These are phyloP conservation scores for Thermoascus crustaceus DNA, from an alignment of 2,329 filamentous ascomycete species.

Conservation along the genomic window DNA sequence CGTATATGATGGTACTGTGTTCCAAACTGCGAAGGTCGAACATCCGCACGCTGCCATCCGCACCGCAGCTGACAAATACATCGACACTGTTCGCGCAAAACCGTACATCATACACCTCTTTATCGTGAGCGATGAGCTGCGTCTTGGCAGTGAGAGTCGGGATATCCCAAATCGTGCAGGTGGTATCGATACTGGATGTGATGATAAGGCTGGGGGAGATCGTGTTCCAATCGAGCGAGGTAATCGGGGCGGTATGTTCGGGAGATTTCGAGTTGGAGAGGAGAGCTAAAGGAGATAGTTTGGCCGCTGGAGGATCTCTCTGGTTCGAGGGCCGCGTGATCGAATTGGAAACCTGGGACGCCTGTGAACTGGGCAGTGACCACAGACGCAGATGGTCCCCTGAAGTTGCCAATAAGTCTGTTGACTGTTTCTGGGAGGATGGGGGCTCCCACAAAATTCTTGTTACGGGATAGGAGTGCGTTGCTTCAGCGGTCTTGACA, in stretches of 20 bases:
- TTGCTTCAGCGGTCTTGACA: conserved; percentile 87
- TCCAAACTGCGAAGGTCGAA: conserved; percentile 94
- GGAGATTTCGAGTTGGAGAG: conserved; percentile 97
- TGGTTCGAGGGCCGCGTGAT: conserved; percentile 59
- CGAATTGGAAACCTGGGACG: conserved; percentile 54
- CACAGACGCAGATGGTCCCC: conserved; percentile 89
- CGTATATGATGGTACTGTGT: conserved; percentile 98
- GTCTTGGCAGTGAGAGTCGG: conserved; percentile 96
- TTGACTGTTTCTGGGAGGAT: conserved; percentile 88
- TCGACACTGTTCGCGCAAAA: conserved; percentile 99
- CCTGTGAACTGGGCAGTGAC: conserved; percentile 69
- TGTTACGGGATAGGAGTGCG: conserved; percentile 95
- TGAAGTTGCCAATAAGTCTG: conserved; percentile 87
- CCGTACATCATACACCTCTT: conserved; percentile 95
- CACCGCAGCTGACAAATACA: conserved; percentile 94
- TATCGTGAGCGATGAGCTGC: conserved; percentile 95
- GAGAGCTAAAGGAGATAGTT: conserved; percentile 84
- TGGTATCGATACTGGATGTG: conserved; percentile 97
- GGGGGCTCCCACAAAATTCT: conserved; percentile 93
- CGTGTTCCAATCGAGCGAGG: conserved; percentile 96
- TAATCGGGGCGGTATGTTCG: conserved; percentile 93
- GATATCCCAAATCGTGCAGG: conserved; percentile 99
- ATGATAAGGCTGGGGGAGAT: conserved; percentile 96
- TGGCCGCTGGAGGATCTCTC: conserved; percentile 56
- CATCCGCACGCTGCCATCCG: conserved; percentile 96